phyloP scores from a whole-genome alignment of 768 basidiomycete genomes.

The Boletus vinaceobasis region DNA sequence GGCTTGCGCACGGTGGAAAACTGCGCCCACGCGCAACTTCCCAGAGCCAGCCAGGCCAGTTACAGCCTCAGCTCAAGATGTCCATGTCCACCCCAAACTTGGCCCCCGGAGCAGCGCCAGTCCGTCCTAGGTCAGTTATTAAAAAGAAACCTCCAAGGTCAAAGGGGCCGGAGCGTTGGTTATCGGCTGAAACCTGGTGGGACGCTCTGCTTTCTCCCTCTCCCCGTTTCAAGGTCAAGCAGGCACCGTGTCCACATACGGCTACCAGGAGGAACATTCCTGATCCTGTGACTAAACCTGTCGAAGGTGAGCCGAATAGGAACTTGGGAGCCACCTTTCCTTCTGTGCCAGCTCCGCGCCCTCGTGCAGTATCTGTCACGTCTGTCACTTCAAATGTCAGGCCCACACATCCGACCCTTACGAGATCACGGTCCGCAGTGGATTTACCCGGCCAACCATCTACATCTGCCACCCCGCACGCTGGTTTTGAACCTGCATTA shows the following conservation, averaged over 20 bases:
- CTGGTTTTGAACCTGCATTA: constrained; percentile 18
- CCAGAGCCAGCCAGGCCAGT: not conserved
- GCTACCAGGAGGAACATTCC: constrained; percentile 35
- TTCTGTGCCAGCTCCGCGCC: constrained; percentile 14
- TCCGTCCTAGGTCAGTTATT: constrained; percentile 6
- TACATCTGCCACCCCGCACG: not conserved
- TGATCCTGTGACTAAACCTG: constrained; percentile 49
- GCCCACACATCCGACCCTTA: not conserved
- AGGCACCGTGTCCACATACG: constrained; percentile 19
- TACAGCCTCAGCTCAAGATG: constrained; percentile 38
- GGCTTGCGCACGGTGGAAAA: not conserved
- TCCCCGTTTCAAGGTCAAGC: constrained; percentile 60
- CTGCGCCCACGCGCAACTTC: constrained; percentile 7
- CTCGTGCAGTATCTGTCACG: constrained; percentile 19
- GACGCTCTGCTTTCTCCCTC: constrained; percentile 75
- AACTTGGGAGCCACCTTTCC: constrained; percentile 7
- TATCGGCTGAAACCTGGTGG: constrained; percentile 78
- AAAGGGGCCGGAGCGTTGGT: constrained; percentile 59
- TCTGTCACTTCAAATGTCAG: not conserved
- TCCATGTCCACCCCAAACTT: constrained; percentile 70
- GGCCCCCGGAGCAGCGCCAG: constrained; percentile 21
- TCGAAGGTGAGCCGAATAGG: constrained; percentile 16
- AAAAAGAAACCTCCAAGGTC: constrained; percentile 26
- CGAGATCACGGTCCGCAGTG: constrained; percentile 21
- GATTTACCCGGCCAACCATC: constrained; percentile 17